phyloP scores from a whole-genome alignment of 352 stramenopile species.

The Globisporangium splendens region DNA sequence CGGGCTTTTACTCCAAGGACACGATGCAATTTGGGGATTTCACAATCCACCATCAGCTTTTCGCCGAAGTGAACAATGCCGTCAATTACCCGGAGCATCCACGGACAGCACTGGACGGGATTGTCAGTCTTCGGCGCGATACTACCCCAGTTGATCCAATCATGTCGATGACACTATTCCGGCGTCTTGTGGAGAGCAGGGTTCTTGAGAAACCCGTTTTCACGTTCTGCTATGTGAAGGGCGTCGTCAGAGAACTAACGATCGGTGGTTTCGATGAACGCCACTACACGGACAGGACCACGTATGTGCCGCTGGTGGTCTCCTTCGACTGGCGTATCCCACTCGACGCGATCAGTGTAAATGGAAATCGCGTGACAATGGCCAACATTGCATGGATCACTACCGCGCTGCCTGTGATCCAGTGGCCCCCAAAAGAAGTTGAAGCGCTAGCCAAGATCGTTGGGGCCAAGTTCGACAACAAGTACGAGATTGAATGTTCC shows the following conservation, averaged over 20 bases:
- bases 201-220: constrained; percentile 3
- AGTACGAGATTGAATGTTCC: constrained; percentile 3
- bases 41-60: constrained; percentile 2
- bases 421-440: background rate
- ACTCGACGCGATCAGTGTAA: background rate
- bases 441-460: background rate
- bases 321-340: background rate
- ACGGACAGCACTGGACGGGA: background rate
- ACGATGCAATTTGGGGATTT: background rate
- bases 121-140: constrained; percentile 1
- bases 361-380: background rate
- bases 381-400: background rate
- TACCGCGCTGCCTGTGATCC: background rate
- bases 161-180: background rate
- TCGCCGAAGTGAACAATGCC: constrained; percentile 5
- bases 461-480: background rate
- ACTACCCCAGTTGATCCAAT: background rate
- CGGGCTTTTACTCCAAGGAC: constrained; percentile 5
- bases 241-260: background rate
- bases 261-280: background rate
- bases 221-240: background rate
- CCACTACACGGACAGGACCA: background rate
- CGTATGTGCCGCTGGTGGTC: background rate
- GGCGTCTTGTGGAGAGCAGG: background rate
- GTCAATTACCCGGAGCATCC: background rate